These are phyloP conservation scores for Cucumis melo DNA, from an alignment of 306 rosid genomes.

Conservation along the genomic window DNA sequence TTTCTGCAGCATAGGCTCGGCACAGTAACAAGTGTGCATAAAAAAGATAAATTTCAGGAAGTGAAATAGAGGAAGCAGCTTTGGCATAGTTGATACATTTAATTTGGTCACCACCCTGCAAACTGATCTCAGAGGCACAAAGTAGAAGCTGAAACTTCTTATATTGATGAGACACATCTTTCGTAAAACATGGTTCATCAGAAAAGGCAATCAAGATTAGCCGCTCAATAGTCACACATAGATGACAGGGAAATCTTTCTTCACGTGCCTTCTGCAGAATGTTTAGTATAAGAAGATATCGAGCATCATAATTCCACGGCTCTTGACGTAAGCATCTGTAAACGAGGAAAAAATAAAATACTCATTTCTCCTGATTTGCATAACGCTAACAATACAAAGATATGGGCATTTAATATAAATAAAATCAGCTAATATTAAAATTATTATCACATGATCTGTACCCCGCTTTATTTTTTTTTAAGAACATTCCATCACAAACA, in stretches of 20 bases:
- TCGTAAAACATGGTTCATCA: slow-evolving; percentile 24
- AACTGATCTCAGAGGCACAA: slow-evolving; percentile 83
- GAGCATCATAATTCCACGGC: slow-evolving; percentile 69
- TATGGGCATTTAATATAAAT: neutral
- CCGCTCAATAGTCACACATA: slow-evolving; percentile 45
- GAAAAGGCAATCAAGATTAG: slow-evolving; percentile 48
- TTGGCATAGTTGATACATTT: slow-evolving; percentile 51
- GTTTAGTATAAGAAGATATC: slow-evolving; percentile 74
- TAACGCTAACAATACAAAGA: neutral
- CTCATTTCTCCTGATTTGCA: neutral
- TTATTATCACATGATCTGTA: neutral
- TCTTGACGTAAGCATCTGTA: slow-evolving; percentile 70
- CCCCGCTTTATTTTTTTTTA: neutral
- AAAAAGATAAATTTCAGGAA: slow-evolving; percentile 51
- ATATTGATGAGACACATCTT: slow-evolving; percentile 32
- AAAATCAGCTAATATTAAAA: neutral
- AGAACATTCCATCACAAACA: neutral
- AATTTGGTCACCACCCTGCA: slow-evolving; percentile 43
- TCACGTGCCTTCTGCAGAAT: slow-evolving; percentile 78
- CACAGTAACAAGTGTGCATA: slow-evolving; percentile 69
- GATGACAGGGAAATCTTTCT: slow-evolving; percentile 74
- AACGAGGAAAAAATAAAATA: neutral
- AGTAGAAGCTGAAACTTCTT: slow-evolving; percentile 70
- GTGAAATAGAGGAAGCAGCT: slow-evolving; percentile 45
- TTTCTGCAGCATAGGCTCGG: slow-evolving; percentile 54